Evolutionary conservation across 108 stramenopile genomes (phyloP).

Genomic region (Discostella pseudostelligera): DNA sequence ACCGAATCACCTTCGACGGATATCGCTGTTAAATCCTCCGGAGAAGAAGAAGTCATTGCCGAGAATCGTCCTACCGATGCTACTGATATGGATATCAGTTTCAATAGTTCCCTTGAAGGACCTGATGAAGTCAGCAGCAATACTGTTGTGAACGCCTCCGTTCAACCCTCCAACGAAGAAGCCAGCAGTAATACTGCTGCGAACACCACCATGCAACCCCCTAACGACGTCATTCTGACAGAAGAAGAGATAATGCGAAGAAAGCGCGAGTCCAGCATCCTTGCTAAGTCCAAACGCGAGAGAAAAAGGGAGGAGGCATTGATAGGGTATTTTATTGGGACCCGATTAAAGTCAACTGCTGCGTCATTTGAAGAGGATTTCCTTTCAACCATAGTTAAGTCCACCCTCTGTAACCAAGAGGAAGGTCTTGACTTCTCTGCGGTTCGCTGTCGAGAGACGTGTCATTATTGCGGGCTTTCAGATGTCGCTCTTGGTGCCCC

Average conservation of each 20-base stretch:
- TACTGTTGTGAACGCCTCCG: too few species aligned
- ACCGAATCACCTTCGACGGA: neutral
- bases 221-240: constrained; percentile 24
- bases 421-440: constrained; percentile 52
- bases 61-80: constrained; percentile 7
- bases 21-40: constrained; percentile 7
- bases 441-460: constrained; percentile 58
- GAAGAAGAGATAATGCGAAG: constrained; percentile 53
- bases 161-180: too few species aligned
- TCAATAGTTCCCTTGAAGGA: constrained; percentile 23
- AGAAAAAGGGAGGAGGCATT: constrained; percentile 72
- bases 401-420: constrained; percentile 50
- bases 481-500: constrained; percentile 75
- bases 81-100: constrained; percentile 8
- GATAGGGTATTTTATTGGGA: constrained; percentile 65
- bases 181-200: constrained; percentile 1
- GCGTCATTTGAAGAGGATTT: constrained; percentile 81
- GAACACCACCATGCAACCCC: constrained; percentile 29
- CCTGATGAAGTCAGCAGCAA: constrained; percentile 18
- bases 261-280: constrained; percentile 43
- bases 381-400: constrained; percentile 64
- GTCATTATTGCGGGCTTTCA: constrained; percentile 77
- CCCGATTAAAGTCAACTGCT: constrained; percentile 60
- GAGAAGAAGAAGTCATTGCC: constrained; percentile 16
- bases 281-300: constrained; percentile 59